Base-by-base conservation (phyloP, 1,284 basidiomycete species). In the Boletus sp. region DNA sequence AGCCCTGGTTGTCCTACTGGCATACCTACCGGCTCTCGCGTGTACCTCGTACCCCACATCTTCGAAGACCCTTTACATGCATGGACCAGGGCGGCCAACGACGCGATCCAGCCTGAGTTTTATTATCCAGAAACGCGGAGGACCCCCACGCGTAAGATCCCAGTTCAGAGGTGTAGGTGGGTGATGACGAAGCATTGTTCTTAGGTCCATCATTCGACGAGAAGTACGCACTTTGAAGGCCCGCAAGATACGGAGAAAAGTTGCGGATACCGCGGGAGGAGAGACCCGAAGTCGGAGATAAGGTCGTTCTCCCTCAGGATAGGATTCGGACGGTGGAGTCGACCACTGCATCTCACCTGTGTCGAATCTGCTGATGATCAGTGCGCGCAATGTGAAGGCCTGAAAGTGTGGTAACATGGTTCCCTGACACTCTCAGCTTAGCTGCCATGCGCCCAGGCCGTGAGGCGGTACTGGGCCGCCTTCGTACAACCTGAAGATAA, bases 61-160 rank as follows among this genome's bases (percentile, higher is more conserved):
- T 73, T 48, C 71, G 64, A 14, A 73, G 74, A 17, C 68, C 72
- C 55, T 76, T 75, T 38, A 73, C 44, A 27, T 72, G 19, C 68
- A 35, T 21, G 71, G 72, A 23, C 71, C 71, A 3, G 70, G 72
- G 7, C 64, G 30, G 56, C 47, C 31, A 72, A 72, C 35, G 63
- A 73, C 48, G 52, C 64, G 10, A 62, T 55, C 19, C 74, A 74
- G 40, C 74, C 53, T 23, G 58, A 64, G 31, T 38, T 68, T 35
- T 72, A 76, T 50, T 73, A 69, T 30, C 62, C 71, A 3, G 68
- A 67, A 28, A n/a, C 17, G 21, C 52, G 13, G 0, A 19, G 8
- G 6, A 9, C 59, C 11, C 61, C 60, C 21, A 44, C 55, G 17
- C 46, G 43, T 30, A 60, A 63, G 55, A 64, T 35, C 37, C 25